Evolutionary conservation across 1,284 basidiomycete species (phyloP), one percentile per base, ranked within the genome.

Genomic region (Stygiomarasmius scandens): DNA sequence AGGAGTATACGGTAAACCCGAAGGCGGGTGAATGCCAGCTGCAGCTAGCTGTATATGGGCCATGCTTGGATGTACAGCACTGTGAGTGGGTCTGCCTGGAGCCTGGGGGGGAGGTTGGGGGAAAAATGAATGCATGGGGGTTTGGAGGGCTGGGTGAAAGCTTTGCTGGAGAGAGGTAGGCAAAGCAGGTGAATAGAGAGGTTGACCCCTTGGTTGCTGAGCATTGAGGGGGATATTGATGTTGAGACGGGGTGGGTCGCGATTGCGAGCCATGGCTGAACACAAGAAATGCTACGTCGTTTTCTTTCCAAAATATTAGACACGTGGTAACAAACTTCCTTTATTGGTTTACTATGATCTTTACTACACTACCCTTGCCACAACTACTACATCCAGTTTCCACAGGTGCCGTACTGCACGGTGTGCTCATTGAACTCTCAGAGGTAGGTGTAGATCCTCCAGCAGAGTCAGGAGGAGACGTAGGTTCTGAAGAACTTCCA

Each of bases 111-210:
- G 79, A 19, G 52, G 55, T 5, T 75, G 78, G 2, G 77, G 74
- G 60, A 74, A 74, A 64, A 90, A 90, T 63, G 79, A 81, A 22
- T 90, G 89, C 77, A 90, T 84, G 47, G 89, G 89, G 2, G 87
- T 90, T 67, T 87, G 88, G 49, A 90, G 58, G 27, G 34, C 46
- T 1, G 85, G 82, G 61, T 83, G 84, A 71, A 83, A 86, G 47
- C 78, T 73, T 36, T 81, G 80, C 63, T 85, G 84, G 22, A 87
- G 65, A 36, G 82, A 76, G 2, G 86, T 84, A 20, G 84, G 86
- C 43, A 89, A 73, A 52, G 79, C 82, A 6, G 89, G 87, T 1
- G 89, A 89, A 68, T 79, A 91, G 62, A 88, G 71, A 48, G 78
- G 76, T 56, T 76, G 77, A 58, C 71, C 71, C 58, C 70, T 65